Evolutionary conservation across 768 basidiomycete genomes (phyloP), one percentile per base, ranked within the genome.

Genomic region (Mycena vulgaris): DNA sequence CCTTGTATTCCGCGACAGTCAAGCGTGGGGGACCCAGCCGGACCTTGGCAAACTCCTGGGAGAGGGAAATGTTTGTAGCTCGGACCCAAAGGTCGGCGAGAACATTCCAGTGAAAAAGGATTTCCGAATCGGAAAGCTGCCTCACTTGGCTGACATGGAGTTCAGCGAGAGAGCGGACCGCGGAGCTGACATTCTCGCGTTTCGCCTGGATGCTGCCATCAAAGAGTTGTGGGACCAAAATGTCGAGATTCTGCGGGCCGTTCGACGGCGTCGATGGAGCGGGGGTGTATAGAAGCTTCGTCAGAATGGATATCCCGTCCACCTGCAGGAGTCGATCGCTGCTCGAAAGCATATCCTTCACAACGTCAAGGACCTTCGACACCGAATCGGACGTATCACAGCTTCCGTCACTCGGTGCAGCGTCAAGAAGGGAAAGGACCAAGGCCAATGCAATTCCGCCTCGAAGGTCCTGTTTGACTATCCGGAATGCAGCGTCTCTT

Each of bases 381-480:
- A 87, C 65, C 31, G 80, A 73, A 42, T 73, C 68, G 23, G 48
- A 63, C 28, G 70, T 74, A 40, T 75, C 67, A 16, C 37, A 60
- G n/a, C 67, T 57, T 49, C 59, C 40, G 55, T 76, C 69, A 14
- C 40, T 37, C 21, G 70, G 45, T 7, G 66, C 66, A 4, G 55
- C 53, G n/a, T 57, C 73, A n/a, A 90, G 78, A 21, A 90, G 78
- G 19, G 81, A 72, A 23, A 75, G 69, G 23, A 85, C 79, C 31
- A 92, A 79, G 19, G 79, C 78, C 1, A 81, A 58, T 0, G 86
- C 88, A 37, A 87, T 83, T 17, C 87, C 87, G 33, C 79, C 79
- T 31, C 80, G 75, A 23, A 88, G 73, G 53, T 89, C 87, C 64
- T 90, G 86, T 25, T 78, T 82, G 31, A 91, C 76, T 6, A 87